Conservation (phyloP, 2,329 filamentous ascomycete genomes). For the Alternaria infectoria region DNA sequence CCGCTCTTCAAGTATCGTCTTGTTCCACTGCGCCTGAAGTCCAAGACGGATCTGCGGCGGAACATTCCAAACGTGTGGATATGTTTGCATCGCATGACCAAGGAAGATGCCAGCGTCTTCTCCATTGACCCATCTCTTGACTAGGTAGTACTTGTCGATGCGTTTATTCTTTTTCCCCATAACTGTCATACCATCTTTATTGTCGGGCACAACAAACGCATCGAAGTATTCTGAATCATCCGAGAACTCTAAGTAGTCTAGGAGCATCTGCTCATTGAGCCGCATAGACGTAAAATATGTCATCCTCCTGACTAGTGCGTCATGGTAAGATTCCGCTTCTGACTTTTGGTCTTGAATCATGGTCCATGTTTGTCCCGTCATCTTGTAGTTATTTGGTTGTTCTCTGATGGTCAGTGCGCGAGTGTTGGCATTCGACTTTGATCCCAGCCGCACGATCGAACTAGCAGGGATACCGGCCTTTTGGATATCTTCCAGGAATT, state of each 20-base stretch:
- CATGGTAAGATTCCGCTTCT: constrained; percentile 44
- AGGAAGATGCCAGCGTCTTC: constrained; percentile 54
- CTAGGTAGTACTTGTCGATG: constrained; percentile 58
- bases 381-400: constrained; percentile 46
- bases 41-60: constrained; percentile 42
- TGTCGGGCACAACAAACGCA: constrained; percentile 61
- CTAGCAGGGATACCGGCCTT: constrained; percentile 60
- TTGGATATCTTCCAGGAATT: constrained; percentile 67
- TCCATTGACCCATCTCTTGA: constrained; percentile 60
- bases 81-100: constrained; percentile 31
- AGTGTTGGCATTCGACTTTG: constrained; percentile 62
- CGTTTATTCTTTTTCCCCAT: constrained; percentile 57
- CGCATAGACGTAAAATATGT: constrained; percentile 8
- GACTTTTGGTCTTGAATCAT: constrained; percentile 54
- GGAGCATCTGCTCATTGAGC: constrained; percentile 29
- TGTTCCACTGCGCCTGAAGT: constrained; percentile 39
- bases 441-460: constrained; percentile 68
- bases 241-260: constrained; percentile 62
- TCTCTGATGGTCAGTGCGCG: constrained; percentile 55
- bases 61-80: constrained; percentile 61
- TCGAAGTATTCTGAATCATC: constrained; percentile 61
- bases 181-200: constrained; percentile 53
- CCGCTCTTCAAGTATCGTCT: constrained; percentile 56
- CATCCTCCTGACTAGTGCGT: constrained; percentile 18
- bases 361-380: constrained; percentile 44